These are phyloP conservation scores for Phascolomyces articulosus DNA, from an alignment of 371 early-diverging fungal genomes.

Conservation along the genomic window DNA sequence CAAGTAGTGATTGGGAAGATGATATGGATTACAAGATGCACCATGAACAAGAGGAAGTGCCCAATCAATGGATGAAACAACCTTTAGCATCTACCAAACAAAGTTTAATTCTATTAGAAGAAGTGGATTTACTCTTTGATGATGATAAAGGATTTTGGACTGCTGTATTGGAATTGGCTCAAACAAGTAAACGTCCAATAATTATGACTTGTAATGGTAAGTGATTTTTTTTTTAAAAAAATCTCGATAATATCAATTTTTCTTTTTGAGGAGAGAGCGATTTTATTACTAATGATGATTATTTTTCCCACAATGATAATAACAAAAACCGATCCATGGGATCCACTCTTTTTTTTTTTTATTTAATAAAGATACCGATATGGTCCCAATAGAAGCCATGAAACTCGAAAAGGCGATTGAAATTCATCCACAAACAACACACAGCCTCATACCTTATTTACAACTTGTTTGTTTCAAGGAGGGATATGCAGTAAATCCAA, in stretches of 20 bases:
- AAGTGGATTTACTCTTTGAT: constrained; percentile 82
- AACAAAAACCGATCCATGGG: no score
- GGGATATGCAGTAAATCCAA: constrained; percentile 34
- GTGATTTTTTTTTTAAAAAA: constrained; percentile 10
- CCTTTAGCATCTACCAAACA: constrained; percentile 28
- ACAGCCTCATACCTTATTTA: constrained; percentile 34
- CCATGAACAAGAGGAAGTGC: not conserved
- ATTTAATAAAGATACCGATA: constrained; percentile 20
- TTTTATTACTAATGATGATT: no score
- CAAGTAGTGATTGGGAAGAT: not conserved
- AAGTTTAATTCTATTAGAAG: constrained; percentile 79
- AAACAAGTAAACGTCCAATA: constrained; percentile 79
- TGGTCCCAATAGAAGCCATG: constrained; percentile 32
- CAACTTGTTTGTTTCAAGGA: constrained; percentile 41
- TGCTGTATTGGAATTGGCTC: constrained; percentile 66
- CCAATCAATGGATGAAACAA: not conserved
- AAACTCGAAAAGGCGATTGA: constrained; percentile 22
- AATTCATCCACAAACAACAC: constrained; percentile 19
- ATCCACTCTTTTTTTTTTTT: no score
- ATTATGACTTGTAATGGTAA: constrained; percentile 82
- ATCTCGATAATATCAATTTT: no score
- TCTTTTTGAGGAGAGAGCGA: no score
- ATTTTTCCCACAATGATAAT: no score
- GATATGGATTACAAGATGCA: not conserved
- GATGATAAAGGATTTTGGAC: constrained; percentile 85